Percentiles rank a stretch among this genome's conserved stretches.
Evolutionary conservation across 441 rosid species (phyloP).

Genomic region (Populus hybrid): DNA sequence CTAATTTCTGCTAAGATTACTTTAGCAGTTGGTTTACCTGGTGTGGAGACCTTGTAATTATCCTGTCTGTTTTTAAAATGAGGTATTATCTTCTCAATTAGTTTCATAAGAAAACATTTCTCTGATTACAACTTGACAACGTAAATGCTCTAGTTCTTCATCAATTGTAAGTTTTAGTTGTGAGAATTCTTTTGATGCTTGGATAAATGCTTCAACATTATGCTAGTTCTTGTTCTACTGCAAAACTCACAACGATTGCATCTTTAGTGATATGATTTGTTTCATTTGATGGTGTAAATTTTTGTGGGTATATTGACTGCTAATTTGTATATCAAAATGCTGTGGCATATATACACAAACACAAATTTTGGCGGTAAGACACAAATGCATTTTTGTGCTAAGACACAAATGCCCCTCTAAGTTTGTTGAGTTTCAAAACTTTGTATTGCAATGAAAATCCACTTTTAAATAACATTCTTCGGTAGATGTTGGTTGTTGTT

Average conservation of each 20-base stretch:
- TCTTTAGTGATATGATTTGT: neutral
- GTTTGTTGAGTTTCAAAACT: neutral
- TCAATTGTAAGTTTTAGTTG: neutral
- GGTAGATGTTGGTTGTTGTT: neutral
- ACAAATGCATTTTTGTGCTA: too few relatives aligned
- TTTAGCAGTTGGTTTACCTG: neutral
- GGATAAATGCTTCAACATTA: neutral
- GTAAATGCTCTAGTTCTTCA: neutral
- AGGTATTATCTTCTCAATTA: neutral
- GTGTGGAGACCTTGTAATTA: neutral
- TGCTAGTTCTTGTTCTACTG: neutral
- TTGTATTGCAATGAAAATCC: neutral
- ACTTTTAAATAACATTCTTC: neutral
- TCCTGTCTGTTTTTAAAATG: constrained; percentile 1
- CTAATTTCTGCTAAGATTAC: neutral
- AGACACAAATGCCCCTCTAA: neutral
- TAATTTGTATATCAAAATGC: neutral
- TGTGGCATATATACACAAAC: neutral
- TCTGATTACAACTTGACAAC: neutral
- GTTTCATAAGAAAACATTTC: neutral
- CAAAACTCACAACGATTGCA: neutral
- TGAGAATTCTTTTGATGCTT: neutral
- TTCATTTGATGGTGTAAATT: neutral
- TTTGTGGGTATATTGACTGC: neutral
- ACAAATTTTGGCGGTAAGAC: neutral